Base-by-base conservation (phyloP, 805 yeast genomes). In the Ogataea saltuana region DNA sequence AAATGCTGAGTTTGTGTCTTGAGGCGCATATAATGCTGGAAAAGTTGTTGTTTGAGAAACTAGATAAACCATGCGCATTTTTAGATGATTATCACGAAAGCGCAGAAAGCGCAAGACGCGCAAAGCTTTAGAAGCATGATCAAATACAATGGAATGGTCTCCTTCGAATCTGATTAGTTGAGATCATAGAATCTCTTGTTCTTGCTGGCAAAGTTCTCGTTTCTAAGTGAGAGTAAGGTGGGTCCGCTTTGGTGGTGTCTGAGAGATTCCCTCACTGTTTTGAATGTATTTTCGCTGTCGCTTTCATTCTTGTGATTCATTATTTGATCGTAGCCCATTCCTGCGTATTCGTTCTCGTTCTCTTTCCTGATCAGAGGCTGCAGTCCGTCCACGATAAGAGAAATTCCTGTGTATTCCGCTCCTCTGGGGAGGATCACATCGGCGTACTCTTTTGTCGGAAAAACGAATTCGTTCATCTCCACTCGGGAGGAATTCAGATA, bases 381-480 rank as follows among this genome's bases (percentile, higher is more conserved):
- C 3, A 86, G 59, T 0, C 89, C 91, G 53, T 82, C 88, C 16
- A 83, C 75, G 11, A 86, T 74, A 45, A 87, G 65, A 9, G 67
- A 58, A 4, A 83, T 70, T 8, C 85, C 87, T 25, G 72, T 67
- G 2, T 64, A 48, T 44, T 83, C 88, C 6, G 83, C 77, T 2
- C 89, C 91, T 26, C 81, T 68, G 2, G 91, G 89, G 55, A 86
- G 68, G 20, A 87, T 75, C 6, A 85, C 80, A 61, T 86, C 95
- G 1, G 95, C 88, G 46, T 67, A 72, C 46, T 80, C 81, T 57
- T 81, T 83, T 1, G 93, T 85, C n/a, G 79, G 81, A 23, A 71
- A 69, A 8, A 87, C 79, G 59, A 72, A 83, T 48, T 79, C 75
- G 50, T 69, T 75, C 80, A 81, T 83, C 55, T 86, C 93, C 8